Evolutionary conservation across 2,329 filamentous ascomycete species (phyloP).

Genomic region (Capronia americana): DNA sequence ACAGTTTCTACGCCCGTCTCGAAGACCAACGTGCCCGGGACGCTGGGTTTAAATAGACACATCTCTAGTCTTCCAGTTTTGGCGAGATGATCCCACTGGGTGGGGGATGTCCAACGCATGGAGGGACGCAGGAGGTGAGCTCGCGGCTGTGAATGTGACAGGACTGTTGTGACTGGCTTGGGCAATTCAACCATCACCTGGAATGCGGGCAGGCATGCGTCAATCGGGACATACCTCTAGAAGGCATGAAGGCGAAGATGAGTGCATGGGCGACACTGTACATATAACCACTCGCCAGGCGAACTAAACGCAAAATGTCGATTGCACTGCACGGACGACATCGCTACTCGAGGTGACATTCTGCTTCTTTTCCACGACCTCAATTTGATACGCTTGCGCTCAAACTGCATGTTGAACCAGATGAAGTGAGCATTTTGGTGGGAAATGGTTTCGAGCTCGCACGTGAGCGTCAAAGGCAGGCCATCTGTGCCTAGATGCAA

Average conservation of each 20-base stretch:
- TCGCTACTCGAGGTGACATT: not conserved
- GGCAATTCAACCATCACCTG: not conserved
- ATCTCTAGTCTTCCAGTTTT: not conserved
- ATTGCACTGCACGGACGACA: not conserved
- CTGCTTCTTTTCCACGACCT: not conserved
- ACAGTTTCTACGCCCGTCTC: conserved; percentile 68
- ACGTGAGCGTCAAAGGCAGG: not conserved
- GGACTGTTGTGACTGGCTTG: not conserved
- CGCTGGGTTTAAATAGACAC: conserved; percentile 38
- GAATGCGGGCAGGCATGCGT: not conserved
- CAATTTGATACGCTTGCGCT: not conserved
- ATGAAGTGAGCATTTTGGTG: not conserved
- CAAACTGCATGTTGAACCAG: not conserved
- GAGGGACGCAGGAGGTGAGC: not conserved
- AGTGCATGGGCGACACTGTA: conserved; percentile 10
- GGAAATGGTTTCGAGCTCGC: not conserved
- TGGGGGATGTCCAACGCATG: not conserved
- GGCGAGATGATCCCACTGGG: not conserved
- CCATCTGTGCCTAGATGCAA: not conserved
- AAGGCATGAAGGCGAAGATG: not conserved
- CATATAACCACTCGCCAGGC: conserved; percentile 10
- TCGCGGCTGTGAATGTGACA: not conserved
- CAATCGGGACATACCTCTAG: not conserved
- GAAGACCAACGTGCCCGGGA: conserved; percentile 64
- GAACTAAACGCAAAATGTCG: not conserved